Percentiles rank a stretch among this genome's conserved stretches.
Evolutionary conservation across 352 stramenopile genomes (phyloP).

Genomic region (Pythium dissimile): DNA sequence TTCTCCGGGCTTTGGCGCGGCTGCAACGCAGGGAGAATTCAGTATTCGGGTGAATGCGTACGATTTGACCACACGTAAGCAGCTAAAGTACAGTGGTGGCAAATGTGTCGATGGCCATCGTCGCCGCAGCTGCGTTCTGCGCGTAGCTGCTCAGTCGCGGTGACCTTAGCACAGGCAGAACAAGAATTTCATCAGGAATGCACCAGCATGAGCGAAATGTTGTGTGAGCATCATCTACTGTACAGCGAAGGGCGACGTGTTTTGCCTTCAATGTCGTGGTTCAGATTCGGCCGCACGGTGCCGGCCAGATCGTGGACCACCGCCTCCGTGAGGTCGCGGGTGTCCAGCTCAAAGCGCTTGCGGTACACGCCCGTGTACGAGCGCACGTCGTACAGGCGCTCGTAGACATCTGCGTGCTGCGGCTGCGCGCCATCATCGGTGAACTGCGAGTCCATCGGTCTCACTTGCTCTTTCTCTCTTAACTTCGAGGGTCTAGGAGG

Average conservation of each 20-base stretch:
- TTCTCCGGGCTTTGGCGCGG: constrained; percentile 13
- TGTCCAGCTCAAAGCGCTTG: constrained; percentile 24
- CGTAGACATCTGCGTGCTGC: constrained; percentile 16
- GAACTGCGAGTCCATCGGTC: not conserved
- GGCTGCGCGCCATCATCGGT: not conserved
- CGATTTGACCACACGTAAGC: not conserved
- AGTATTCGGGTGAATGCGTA: not conserved
- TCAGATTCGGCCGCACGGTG: constrained; percentile 19
- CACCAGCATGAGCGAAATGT: too few species aligned
- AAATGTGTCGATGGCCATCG: not conserved
- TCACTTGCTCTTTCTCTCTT: too few species aligned
- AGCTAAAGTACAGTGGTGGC: not conserved
- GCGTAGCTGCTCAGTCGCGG: not conserved
- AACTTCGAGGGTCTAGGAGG: too few species aligned
- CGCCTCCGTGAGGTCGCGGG: constrained; percentile 22
- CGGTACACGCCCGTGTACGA: constrained; percentile 26
- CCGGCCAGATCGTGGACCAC: constrained; percentile 21
- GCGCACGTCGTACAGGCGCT: constrained; percentile 18
- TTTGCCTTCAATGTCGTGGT: constrained; percentile 15
- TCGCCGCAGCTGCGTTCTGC: not conserved
- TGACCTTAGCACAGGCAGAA: not conserved
- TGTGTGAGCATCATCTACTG: too few species aligned
- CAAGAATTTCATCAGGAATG: too few species aligned
- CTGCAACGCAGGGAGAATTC: not conserved
- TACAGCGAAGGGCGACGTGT: constrained; percentile 10